Percentiles rank a stretch among this genome's conserved stretches.
phyloP scores from a whole-genome alignment of 345 rosid species.

The Murraya koenigii region DNA sequence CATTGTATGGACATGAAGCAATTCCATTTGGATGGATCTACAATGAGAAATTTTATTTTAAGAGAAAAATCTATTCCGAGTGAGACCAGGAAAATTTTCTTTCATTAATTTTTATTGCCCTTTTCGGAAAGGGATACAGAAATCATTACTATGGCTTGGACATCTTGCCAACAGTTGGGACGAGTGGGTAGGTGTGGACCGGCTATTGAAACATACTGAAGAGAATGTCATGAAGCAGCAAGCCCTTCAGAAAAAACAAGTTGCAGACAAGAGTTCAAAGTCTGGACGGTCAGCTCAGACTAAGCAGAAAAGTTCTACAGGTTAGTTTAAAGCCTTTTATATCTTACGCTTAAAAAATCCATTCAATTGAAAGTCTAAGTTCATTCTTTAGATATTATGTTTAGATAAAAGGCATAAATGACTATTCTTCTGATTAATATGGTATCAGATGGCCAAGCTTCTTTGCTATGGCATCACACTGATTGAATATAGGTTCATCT shows the following conservation, averaged over 20 bases:
- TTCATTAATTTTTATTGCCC: slow-evolving; percentile 33
- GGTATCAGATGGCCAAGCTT: neutral
- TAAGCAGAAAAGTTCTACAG: slow-evolving; percentile 59
- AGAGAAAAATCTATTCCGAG: slow-evolving; percentile 1
- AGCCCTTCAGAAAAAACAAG: slow-evolving; percentile 57
- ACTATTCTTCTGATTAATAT: neutral
- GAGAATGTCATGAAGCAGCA: slow-evolving; percentile 72
- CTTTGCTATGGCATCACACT: neutral
- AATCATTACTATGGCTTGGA: slow-evolving; percentile 42
- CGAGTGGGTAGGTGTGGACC: slow-evolving; percentile 85
- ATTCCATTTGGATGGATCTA: slow-evolving; percentile 1
- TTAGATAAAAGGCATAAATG: neutral
- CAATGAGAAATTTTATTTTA: neutral
- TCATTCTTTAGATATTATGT: neutral
- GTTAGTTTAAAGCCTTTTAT: slow-evolving; percentile 30
- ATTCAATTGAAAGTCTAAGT: neutral
- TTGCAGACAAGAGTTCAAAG: slow-evolving; percentile 57
- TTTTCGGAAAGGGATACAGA: slow-evolving; percentile 27
- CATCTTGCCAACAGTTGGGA: slow-evolving; percentile 83
- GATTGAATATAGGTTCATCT: neutral
- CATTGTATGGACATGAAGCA: neutral
- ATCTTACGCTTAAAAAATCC: neutral
- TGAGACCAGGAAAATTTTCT: slow-evolving; percentile 15
- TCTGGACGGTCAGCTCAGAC: slow-evolving; percentile 58
- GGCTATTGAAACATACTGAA: slow-evolving; percentile 59